These are phyloP conservation scores for Kodamaea fungicola DNA, from an alignment of 1,139 yeast species.

Conservation along the genomic window DNA sequence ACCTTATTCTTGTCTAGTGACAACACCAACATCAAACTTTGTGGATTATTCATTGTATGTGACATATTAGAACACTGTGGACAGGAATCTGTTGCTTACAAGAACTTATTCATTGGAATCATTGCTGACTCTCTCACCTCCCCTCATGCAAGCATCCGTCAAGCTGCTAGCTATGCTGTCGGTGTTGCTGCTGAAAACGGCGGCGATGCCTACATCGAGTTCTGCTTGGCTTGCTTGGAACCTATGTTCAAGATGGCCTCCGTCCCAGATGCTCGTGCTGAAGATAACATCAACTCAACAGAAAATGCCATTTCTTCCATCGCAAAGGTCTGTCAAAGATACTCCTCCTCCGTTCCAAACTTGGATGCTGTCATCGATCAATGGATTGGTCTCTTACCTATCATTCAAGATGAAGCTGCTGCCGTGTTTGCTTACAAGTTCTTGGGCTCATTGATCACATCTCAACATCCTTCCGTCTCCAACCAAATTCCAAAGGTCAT, in stretches of 20 bases:
- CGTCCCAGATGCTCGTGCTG: constrained; percentile 82
- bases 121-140: constrained; percentile 64
- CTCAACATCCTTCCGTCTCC: constrained; percentile 60
- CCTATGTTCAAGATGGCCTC: constrained; percentile 71
- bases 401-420: constrained; percentile 80
- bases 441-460: constrained; percentile 68
- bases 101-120: constrained; percentile 60
- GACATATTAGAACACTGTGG: constrained; percentile 83
- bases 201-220: constrained; percentile 58
- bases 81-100: constrained; percentile 58
- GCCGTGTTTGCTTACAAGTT: constrained; percentile 85
- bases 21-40: constrained; percentile 63
- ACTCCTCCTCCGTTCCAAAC: constrained; percentile 56
- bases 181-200: constrained; percentile 86
- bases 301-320: constrained; percentile 83
- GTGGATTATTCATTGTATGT: constrained; percentile 77
- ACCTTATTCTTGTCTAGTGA: constrained; percentile 59
- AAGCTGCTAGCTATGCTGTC: constrained; percentile 80
- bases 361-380: constrained; percentile 60
- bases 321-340: constrained; percentile 69
- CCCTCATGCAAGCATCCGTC: constrained; percentile 75
- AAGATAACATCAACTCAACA: constrained; percentile 81
- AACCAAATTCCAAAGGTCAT: constrained; percentile 62
- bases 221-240: constrained; percentile 66
- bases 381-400: constrained; percentile 84